Conservation (phyloP, 441 rosid genomes). For the Adansonia grandidieri region DNA sequence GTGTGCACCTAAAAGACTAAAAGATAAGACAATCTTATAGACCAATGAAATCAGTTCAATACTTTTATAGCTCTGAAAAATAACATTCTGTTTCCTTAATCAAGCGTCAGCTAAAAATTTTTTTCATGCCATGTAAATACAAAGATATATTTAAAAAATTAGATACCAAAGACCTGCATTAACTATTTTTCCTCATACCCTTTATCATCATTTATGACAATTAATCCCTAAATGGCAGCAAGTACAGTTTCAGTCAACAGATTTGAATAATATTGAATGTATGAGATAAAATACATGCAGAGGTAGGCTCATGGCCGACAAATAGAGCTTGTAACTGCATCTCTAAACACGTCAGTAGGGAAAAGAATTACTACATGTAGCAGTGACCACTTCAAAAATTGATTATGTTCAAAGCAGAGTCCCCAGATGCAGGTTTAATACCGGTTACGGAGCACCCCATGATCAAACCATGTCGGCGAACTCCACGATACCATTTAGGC, state of each 20-base stretch:
- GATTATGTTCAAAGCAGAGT: conserved; percentile 69
- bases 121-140: not conserved
- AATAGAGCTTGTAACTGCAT: too few species aligned
- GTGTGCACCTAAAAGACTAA: not conserved
- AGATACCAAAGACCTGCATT: not conserved
- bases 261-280: too few species aligned
- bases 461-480: conserved; percentile 89
- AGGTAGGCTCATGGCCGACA: too few species aligned
- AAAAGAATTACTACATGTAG: too few species aligned
- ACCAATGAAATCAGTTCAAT: not conserved
- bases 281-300: too few species aligned
- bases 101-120: too few species aligned
- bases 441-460: conserved; percentile 98
- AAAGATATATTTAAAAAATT: not conserved
- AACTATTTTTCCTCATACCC: not conserved
- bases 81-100: too few species aligned
- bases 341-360: too few species aligned
- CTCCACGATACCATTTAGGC: conserved; percentile 99
- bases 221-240: too few species aligned
- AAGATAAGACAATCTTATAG: not conserved
- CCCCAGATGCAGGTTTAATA: conserved; percentile 86
- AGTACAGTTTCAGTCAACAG: too few species aligned
- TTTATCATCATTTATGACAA: not conserved
- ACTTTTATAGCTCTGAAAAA: too few species aligned
- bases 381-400: too few species aligned